phyloP scores from a whole-genome alignment of 2,329 filamentous ascomycete species.

The Botryotinia calthae region DNA sequence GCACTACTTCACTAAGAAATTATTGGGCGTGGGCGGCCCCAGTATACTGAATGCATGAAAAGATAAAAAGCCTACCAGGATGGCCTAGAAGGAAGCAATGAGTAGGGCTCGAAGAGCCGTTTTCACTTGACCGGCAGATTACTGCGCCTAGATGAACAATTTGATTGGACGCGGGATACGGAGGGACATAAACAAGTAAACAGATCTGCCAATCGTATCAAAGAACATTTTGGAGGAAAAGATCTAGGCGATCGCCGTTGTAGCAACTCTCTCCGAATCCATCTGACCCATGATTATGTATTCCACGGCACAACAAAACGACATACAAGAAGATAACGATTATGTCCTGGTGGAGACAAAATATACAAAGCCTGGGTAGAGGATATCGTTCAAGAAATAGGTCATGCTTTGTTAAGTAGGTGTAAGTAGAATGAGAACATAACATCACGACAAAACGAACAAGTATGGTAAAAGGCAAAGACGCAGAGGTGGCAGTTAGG shows the following conservation, averaged over 20 bases:
- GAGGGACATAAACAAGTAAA: not conserved
- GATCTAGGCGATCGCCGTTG: not conserved
- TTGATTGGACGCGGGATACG: not conserved
- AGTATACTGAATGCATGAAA: conserved; percentile 4
- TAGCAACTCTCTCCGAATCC: not conserved
- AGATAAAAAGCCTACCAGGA: conserved; percentile 1
- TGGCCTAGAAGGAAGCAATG: not conserved
- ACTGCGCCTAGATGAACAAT: not conserved
- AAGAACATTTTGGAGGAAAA: not conserved
- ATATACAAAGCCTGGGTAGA: not conserved
- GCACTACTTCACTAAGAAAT: not conserved
- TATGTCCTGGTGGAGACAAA: not conserved
- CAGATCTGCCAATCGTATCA: not conserved
- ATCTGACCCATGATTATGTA: too few species aligned
- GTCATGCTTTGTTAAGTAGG: not conserved
- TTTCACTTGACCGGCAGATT: not conserved
- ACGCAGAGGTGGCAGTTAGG: not conserved
- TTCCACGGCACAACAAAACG: not conserved
- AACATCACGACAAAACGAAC: not conserved
- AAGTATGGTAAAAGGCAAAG: not conserved
- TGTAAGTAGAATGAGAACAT: not conserved
- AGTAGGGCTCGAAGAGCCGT: not conserved
- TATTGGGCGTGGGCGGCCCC: not conserved
- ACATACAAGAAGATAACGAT: not conserved
- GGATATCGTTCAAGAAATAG: not conserved